Conservation (phyloP, 2,329 filamentous ascomycete genomes). For the Ophiostoma piceae region DNA sequence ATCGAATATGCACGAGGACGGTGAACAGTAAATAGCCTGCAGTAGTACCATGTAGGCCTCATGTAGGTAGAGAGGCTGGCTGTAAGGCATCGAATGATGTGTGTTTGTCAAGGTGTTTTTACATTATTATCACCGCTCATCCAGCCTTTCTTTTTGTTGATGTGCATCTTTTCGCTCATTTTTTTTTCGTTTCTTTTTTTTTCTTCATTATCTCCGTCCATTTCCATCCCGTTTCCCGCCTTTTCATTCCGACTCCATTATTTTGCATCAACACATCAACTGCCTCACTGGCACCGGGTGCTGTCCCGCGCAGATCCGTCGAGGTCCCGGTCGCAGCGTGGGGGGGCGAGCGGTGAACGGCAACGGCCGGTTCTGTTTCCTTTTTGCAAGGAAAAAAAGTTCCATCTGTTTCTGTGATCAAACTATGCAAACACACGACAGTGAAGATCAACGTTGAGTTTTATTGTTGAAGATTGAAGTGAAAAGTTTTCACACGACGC, state of each 20-base stretch:
- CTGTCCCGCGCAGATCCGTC: constrained; percentile 5
- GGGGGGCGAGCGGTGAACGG: constrained; percentile 4
- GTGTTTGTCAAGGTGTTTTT: background rate
- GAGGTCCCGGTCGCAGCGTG: background rate
- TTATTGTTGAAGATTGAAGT: background rate
- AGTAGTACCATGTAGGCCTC: constrained; percentile 5
- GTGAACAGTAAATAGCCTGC: background rate
- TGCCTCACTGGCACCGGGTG: background rate
- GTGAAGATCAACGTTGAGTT: background rate
- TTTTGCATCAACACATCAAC: background rate
- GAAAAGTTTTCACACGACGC: background rate
- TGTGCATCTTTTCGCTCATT: background rate
- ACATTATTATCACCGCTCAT: constrained; percentile 11
- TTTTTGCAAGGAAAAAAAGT: background rate
- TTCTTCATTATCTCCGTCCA: background rate
- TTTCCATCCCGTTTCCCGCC: background rate
- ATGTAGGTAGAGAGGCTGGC: background rate
- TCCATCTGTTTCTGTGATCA: background rate
- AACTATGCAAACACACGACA: too few relatives aligned
- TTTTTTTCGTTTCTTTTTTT: background rate
- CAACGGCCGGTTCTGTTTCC: background rate
- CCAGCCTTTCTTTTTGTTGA: background rate
- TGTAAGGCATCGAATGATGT: constrained; percentile 11
- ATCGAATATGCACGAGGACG: constrained; percentile 3
- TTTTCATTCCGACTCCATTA: background rate